phyloP scores from a whole-genome alignment of 2,329 filamentous ascomycete species.

The Arthrobotrys megalospora region DNA sequence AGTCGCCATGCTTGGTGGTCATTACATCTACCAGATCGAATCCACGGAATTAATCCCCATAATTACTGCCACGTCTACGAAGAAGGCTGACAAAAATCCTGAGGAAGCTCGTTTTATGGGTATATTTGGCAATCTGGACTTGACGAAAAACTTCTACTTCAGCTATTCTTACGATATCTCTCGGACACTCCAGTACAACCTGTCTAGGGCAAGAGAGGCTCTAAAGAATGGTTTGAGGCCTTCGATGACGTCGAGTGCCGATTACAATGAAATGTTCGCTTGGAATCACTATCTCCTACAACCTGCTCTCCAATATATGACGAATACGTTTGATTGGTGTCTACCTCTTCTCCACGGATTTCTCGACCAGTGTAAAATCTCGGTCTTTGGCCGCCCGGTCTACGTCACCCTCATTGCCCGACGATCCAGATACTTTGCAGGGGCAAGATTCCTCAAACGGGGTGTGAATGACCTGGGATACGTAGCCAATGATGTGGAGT shows the following conservation, averaged over 20 bases:
- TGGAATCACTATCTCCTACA: conserved; percentile 94
- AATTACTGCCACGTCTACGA: conserved; percentile 76
- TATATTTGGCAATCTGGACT: conserved; percentile 90
- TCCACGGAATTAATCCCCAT: conserved; percentile 92
- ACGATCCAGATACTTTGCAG: conserved; percentile 92
- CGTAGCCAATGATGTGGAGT: conserved; percentile 93
- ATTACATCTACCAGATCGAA: conserved; percentile 95
- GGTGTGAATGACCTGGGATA: conserved; percentile 84
- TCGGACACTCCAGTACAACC: conserved; percentile 90
- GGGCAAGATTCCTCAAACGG: conserved; percentile 92
- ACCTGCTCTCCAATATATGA: conserved; percentile 79
- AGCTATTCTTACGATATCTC: conserved; percentile 99
- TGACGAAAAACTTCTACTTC: conserved; percentile 95
- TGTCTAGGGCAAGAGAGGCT: conserved; percentile 82
- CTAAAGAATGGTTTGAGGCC: conserved; percentile 76
- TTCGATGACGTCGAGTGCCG: conserved; percentile 71
- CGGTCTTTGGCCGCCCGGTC: conserved; percentile 87
- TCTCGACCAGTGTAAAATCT: conserved; percentile 87
- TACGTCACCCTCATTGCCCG: conserved; percentile 95
- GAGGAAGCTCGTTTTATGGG: conserved; percentile 91
- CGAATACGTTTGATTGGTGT: conserved; percentile 94
- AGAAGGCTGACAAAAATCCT: conserved; percentile 84
- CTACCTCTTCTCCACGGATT: conserved; percentile 95
- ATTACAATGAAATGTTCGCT: conserved; percentile 95
- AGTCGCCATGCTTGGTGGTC: conserved; percentile 94